These are phyloP conservation scores for Diplodia mutila DNA, from an alignment of 2,329 filamentous ascomycete species.

Conservation along the genomic window DNA sequence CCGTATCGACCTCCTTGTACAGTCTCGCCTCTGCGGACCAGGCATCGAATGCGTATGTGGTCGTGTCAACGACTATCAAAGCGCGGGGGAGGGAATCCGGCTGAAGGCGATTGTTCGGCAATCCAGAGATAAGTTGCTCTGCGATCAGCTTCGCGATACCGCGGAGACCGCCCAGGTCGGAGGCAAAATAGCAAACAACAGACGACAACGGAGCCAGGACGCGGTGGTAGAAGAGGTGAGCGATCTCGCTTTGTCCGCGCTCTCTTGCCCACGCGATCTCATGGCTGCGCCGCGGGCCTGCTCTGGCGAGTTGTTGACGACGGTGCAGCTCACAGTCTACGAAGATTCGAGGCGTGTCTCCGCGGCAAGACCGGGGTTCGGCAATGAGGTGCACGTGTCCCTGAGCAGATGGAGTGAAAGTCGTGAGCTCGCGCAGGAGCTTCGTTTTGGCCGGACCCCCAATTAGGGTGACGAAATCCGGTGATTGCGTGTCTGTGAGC, in stretches of 20 bases:
- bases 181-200: conserved; percentile 35
- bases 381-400: conserved; percentile 24
- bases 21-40: conserved; percentile 27
- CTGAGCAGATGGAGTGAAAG: no score
- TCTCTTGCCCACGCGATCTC: not conserved
- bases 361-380: conserved; percentile 17
- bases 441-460: conserved; percentile 26
- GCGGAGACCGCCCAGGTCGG: conserved; percentile 33
- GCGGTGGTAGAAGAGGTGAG: conserved; percentile 27
- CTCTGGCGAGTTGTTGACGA: not conserved
- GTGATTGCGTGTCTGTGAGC: not conserved
- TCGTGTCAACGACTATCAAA: conserved; percentile 34
- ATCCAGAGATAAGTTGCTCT: conserved; percentile 26
- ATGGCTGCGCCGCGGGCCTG: not conserved
- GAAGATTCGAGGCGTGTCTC: conserved; percentile 27
- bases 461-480: conserved; percentile 27
- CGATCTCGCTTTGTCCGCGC: conserved; percentile 11
- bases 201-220: conserved; percentile 33
- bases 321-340: conserved; percentile 27
- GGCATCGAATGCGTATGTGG: conserved; percentile 30
- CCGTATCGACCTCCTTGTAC: conserved; percentile 20
- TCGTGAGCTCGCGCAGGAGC: not conserved
- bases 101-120: conserved; percentile 28
- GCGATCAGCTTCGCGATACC: conserved; percentile 33
- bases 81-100: conserved; percentile 29